Evolutionary conservation across 2,329 filamentous ascomycete species (phyloP), one percentile per base, ranked within the genome.

Genomic region (Apiospora koreana): DNA sequence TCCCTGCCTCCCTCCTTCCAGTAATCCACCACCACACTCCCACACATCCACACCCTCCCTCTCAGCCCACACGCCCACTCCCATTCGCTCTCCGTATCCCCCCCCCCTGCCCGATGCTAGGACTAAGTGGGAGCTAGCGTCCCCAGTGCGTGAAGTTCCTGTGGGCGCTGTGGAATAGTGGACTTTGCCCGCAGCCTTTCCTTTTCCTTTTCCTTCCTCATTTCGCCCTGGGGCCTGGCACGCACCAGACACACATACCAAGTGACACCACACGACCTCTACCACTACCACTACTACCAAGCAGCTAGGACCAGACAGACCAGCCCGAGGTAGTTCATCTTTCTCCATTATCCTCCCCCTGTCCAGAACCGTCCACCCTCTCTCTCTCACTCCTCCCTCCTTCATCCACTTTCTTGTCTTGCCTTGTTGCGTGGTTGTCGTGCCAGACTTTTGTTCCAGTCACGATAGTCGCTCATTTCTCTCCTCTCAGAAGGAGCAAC

Each of bases 371-470:
- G n/a, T n/a, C n/a, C n/a, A 25, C 16, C 42, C 12, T 46, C 65
- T n/a, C 42, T 31, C 31, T 31, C 45, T 46, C 42, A 35, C 42
- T 35, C 45, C 42, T 25, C 45, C 65, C 42, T 42, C 45, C 65
- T 35, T 67, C 65, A 67, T 67, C 65, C 65, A 67, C 65, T 67
- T 67, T 67, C 45, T 43, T 46, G 42, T 67, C 65, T 42, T 46
- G 42, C 65, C 25, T 67, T 28, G 18, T 46, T 67, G 42, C 35
- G 25, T 43, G 65, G 42, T 46, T 46, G 42, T 67, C 42, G 65
- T 67, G 54, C 54, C 54, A 62, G 54, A 35, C 16, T 62, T n/a
- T 38, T 42, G 42, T 46, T 28, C 54, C 42, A 35, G 42, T 67
- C 65, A 67, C 65, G 65, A 67, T 46, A 67, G 65, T 67, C 65